Conservation (phyloP, 371 early-diverging fungal genomes). For the Zopfochytrium polystomum region DNA sequence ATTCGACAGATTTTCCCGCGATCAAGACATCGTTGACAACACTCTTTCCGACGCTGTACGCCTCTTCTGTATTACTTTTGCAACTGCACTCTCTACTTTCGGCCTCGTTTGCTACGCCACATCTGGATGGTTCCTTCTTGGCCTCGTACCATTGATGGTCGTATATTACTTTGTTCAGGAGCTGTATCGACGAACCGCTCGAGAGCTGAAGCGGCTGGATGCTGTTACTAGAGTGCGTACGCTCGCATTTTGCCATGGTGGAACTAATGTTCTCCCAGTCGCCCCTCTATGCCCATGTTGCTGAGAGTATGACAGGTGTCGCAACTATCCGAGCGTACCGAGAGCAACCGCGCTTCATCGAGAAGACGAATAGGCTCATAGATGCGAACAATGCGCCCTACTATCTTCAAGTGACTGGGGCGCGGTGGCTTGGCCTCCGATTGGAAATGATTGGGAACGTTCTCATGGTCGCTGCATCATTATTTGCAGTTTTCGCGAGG, state of each 20-base stretch:
- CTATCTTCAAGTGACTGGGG: conserved; percentile 29
- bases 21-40: conserved; percentile 34
- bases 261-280: conserved; percentile 2
- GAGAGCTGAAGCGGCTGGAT: conserved; percentile 55
- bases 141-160: conserved; percentile 34
- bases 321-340: conserved; percentile 32
- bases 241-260: neutral
- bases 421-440: conserved; percentile 59
- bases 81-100: conserved; percentile 20
- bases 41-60: conserved; percentile 25
- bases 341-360: conserved; percentile 20
- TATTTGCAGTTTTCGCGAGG: conserved; percentile 43
- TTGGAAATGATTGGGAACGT: conserved; percentile 65
- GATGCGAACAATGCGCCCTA: conserved; percentile 19
- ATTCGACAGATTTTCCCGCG: conserved; percentile 47
- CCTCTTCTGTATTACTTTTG: conserved; percentile 24
- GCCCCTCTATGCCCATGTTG: conserved; percentile 71
- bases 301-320: conserved; percentile 56
- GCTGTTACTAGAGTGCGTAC: conserved; percentile 29
- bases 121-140: conserved; percentile 30
- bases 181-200: conserved; percentile 37
- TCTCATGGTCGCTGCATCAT: conserved; percentile 35
- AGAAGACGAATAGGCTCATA: conserved; percentile 23
- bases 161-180: conserved; percentile 45
- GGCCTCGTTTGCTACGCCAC: conserved; percentile 22